Conservation (phyloP, 495 filamentous ascomycete genomes). For the Aspergillus wentii region DNA sequence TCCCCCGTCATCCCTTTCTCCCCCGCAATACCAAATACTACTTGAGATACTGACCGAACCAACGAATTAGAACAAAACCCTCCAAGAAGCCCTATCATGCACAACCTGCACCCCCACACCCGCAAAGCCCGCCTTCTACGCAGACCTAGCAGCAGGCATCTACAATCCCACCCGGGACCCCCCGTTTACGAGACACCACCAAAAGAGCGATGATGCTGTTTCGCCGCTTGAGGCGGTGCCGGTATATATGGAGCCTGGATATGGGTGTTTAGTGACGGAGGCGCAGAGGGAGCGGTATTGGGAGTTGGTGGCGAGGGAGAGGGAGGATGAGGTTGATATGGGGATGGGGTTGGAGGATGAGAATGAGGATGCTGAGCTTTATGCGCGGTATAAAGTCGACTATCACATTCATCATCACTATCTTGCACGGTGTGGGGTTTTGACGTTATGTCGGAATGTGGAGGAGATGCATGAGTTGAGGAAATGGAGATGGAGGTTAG, state of each 20-base stretch:
- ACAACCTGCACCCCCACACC: conserved; percentile 17
- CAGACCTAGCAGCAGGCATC: conserved; percentile 15
- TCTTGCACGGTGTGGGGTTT: conserved; percentile 12
- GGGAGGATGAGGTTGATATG: no score
- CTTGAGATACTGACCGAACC: no score
- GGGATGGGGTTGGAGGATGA: no score
- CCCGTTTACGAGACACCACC: conserved; percentile 19
- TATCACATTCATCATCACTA: conserved; percentile 34
- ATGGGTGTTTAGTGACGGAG: no score
- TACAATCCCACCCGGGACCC: conserved; percentile 20
- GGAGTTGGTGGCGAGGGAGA: no score
- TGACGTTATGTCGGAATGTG: conserved; percentile 24
- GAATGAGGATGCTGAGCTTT: conserved; percentile 5
- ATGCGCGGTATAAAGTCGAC: conserved; percentile 30
- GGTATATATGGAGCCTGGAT: no score
- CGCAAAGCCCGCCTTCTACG: conserved; percentile 15
- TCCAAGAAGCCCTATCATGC: conserved; percentile 30
- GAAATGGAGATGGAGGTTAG: conserved; percentile 20
- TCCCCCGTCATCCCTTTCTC: no score
- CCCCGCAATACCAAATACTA: no score
- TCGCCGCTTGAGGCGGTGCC: no score
- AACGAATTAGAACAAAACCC: conserved; percentile 9
- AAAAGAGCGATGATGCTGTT: no score
- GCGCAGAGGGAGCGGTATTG: no score
- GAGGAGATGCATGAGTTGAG: conserved; percentile 22